Base-by-base conservation (phyloP, 805 yeast species). In the Clavispora phyllophila region DNA sequence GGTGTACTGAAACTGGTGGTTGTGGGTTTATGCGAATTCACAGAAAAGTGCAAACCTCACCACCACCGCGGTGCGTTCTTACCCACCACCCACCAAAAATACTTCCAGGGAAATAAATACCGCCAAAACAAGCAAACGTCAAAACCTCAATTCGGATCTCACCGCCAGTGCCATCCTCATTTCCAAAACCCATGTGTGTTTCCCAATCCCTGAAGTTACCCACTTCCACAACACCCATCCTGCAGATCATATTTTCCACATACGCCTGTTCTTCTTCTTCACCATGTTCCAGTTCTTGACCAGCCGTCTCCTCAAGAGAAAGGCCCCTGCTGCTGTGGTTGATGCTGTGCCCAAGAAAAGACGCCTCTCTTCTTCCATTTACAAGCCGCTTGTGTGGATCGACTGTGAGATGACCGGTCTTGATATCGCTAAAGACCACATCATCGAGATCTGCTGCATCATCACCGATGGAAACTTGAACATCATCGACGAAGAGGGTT, bases 381-480 rank as follows among this genome's bases (percentile, higher is more conserved):
- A 33, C 45, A 58, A 61, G 42, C 73, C 73, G 1, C 70, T 91
- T 15, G 95, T 93, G 4, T 93, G 99, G 99, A 75, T 93, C 14
- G 99, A 93, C 65, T 93, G 98, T 64, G 99, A 93, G 61, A 93
- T 93, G 99, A 93, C 99, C 0, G 99, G 99, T 0, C 67, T 93
- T 31, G 84, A 91, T 53, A 80, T 82, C n/a, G 71, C 73, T n/a
- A 51, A 56, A 28, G 98, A 93, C 60, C 79, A 76, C 44, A 90
- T 93, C 53, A 86, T 93, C 46, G 99, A 93, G 63, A 82, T 93
- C 22, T 87, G 96, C 60, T 89, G 96, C 60, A 68, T 91, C 31
- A 72, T 93, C 36, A 93, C 99, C 2, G 96, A 91, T 56, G 88
- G 86, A 9, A 67, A 87, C 45, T 72, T 93, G 47, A 78, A 85